A percentile compares a stretch with the other conserved stretches of the same genome.
Evolutionary conservation across 2,329 filamentous ascomycete genomes (phyloP).

Genomic region (Claviceps purpurea): DNA sequence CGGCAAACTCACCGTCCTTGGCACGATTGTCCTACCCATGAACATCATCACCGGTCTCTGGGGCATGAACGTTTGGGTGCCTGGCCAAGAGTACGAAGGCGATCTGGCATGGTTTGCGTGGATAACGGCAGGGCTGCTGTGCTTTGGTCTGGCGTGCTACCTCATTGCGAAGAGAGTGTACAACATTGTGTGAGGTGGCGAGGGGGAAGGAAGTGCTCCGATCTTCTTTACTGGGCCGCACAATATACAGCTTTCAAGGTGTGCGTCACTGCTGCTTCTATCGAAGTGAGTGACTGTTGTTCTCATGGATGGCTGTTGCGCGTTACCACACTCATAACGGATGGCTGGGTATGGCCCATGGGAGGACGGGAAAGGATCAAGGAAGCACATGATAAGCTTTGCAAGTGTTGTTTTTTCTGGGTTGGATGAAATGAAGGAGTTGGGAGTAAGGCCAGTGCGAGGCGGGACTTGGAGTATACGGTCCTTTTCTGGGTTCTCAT

Average conservation of each 20-base stretch:
- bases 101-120: conserved; percentile 64
- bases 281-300: too few relatives aligned
- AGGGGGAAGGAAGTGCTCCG: not conserved
- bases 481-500: too few relatives aligned
- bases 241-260: too few relatives aligned
- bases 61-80: conserved; percentile 98
- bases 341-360: too few relatives aligned
- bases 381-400: too few relatives aligned
- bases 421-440: too few relatives aligned
- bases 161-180: conserved; percentile 74
- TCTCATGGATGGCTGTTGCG: too few relatives aligned
- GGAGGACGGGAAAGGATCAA: too few relatives aligned
- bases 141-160: conserved; percentile 72
- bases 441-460: too few relatives aligned
- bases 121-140: conserved; percentile 59
- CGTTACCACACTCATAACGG: not conserved
- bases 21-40: conserved; percentile 95
- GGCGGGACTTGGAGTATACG: too few relatives aligned
- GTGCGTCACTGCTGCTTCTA: too few relatives aligned
- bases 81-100: conserved; percentile 70
- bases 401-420: not conserved
- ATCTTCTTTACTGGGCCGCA: not conserved
- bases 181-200: conserved; percentile 48
- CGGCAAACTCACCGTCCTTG: conserved; percentile 86
- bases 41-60: conserved; percentile 97